Conservation (phyloP, 169 alveolate species). For the Babesia ovis region DNA sequence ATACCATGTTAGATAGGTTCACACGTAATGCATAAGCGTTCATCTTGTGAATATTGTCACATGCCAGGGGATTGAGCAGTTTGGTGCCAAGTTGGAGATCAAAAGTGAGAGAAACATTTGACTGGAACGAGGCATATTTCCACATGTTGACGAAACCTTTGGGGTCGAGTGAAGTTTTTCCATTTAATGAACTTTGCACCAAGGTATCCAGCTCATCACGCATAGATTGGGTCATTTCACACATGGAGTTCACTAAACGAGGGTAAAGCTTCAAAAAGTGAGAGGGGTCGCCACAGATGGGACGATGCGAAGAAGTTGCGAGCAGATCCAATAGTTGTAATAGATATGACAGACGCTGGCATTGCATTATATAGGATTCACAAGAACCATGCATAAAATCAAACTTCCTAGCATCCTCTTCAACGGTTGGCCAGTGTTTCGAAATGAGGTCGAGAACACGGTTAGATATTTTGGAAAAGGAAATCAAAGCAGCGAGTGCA, state of each 20-base stretch:
- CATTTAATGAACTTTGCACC: background rate
- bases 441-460: background rate
- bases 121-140: conserved; percentile 25
- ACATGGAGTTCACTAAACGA: conserved; percentile 21
- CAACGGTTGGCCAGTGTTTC: conserved; percentile 21
- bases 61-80: conserved; percentile 24
- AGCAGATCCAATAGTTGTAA: conserved; percentile 28
- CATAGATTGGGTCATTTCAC: conserved; percentile 11
- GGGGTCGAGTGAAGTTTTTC: background rate
- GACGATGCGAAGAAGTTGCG: background rate
- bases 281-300: conserved; percentile 3
- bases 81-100: conserved; percentile 28
- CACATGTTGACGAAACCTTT: conserved; percentile 12
- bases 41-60: conserved; percentile 17
- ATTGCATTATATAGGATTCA: conserved; percentile 34
- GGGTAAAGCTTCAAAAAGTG: conserved; percentile 21
- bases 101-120: conserved; percentile 18
- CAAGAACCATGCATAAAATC: conserved; percentile 3
- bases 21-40: conserved; percentile 22
- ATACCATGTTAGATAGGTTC: conserved; percentile 26
- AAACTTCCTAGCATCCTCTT: conserved; percentile 21
- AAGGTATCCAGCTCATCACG: conserved; percentile 16
- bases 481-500: conserved; percentile 32
- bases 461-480: conserved; percentile 6
- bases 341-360: conserved; percentile 28